A percentile compares a stretch with the other conserved stretches of the same genome.
These are phyloP conservation scores for Solanum pimpinellifolium DNA, from an alignment of 257 asterid species.

Conservation along the genomic window DNA sequence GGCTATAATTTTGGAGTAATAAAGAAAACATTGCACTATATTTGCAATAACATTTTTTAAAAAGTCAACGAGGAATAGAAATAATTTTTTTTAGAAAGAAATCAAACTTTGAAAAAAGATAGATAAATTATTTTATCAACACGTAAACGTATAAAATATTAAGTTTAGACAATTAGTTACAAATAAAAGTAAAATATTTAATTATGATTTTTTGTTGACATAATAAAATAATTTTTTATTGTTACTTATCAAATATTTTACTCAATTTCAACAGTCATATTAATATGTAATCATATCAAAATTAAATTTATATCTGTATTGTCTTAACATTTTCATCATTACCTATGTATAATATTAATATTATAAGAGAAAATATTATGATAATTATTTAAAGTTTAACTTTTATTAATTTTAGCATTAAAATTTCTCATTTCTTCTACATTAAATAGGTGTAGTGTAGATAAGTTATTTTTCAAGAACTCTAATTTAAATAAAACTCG, in stretches of 20 bases:
- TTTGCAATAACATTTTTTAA: background rate
- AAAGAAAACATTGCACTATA: background rate
- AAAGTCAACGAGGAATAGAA: background rate
- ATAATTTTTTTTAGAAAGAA: background rate
- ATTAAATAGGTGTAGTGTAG: too few relatives aligned
- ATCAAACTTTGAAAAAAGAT: background rate
- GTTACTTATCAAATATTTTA: background rate
- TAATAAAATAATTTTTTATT: background rate
- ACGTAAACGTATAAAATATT: background rate
- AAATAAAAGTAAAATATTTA: background rate
- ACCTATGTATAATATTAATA: background rate
- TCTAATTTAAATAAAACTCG: too few relatives aligned
- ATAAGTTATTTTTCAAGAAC: too few relatives aligned
- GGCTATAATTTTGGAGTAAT: background rate
- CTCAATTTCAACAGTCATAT: background rate
- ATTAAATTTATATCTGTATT: background rate
- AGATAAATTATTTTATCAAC: background rate
- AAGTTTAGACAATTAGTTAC: too few relatives aligned
- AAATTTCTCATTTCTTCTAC: too few relatives aligned
- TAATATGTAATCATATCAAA: background rate
- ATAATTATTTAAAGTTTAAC: background rate
- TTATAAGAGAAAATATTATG: background rate
- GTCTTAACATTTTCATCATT: background rate
- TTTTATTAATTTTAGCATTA: too few relatives aligned
- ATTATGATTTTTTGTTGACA: background rate